Conservation (phyloP, 2,329 filamentous ascomycete genomes). For the Apiospora arundinis region DNA sequence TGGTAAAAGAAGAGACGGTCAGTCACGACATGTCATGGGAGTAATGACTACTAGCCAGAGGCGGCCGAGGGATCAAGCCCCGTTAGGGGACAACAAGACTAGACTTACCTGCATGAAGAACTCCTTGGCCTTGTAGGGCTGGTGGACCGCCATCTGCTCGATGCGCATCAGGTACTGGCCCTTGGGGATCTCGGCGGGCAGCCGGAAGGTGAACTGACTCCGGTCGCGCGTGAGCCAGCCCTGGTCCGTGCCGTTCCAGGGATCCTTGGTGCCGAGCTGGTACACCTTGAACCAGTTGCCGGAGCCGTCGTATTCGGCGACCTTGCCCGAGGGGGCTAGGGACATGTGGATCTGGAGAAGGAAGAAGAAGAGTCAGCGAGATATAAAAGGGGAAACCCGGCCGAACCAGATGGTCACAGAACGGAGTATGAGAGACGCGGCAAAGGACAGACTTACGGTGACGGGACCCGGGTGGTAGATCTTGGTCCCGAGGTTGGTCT, state of each 20-base stretch:
- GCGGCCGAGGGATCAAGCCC: neutral
- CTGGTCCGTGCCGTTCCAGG: slow-evolving; percentile 20
- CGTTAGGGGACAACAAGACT: neutral
- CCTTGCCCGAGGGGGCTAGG: slow-evolving; percentile 9
- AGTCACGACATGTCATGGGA: neutral
- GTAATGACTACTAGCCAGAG: neutral
- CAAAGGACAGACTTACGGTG: neutral
- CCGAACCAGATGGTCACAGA: neutral
- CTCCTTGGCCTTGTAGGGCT: slow-evolving; percentile 18
- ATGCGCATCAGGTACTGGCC: slow-evolving; percentile 20
- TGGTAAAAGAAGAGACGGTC: neutral
- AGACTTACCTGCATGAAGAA: slow-evolving; percentile 6
- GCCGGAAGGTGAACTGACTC: slow-evolving; percentile 4
- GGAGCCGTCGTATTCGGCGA: slow-evolving; percentile 10
- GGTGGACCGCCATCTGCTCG: slow-evolving; percentile 20
- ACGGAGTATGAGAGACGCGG: neutral
- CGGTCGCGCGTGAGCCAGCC: slow-evolving; percentile 6
- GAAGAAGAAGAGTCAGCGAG: neutral
- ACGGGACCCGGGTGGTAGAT: slow-evolving; percentile 12
- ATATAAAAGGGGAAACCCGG: too few species aligned
- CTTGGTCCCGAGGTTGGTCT: slow-evolving; percentile 12
- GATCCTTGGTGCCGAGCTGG: slow-evolving; percentile 14
- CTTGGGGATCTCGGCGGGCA: slow-evolving; percentile 16
- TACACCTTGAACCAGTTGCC: slow-evolving; percentile 20
- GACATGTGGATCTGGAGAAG: slow-evolving; percentile 6